Evolutionary conservation across 2,329 filamentous ascomycete species (phyloP).

Genomic region (Dactylonectria estremocensis): DNA sequence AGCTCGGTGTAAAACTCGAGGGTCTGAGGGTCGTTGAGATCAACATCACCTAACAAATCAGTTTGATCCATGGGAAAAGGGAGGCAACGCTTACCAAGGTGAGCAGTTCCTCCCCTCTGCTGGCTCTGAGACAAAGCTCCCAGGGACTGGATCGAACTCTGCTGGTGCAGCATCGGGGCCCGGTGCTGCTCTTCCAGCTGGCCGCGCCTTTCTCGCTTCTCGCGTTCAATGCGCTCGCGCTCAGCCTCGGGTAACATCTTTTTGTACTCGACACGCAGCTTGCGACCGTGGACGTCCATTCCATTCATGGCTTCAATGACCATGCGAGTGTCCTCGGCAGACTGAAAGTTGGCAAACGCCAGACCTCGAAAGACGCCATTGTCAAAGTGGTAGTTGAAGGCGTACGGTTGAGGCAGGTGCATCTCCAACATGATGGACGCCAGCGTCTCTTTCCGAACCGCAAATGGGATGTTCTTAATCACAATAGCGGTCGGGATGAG

Average conservation of each 20-base stretch:
- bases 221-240: conserved; percentile 94
- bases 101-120: conserved; percentile 57
- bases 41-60: conserved; percentile 72
- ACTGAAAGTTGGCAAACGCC: conserved; percentile 98
- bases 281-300: conserved; percentile 93
- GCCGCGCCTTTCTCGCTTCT: conserved; percentile 95
- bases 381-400: conserved; percentile 99
- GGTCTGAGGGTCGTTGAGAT: conserved; percentile 91
- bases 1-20: conserved; percentile 93
- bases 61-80: conserved; percentile 23
- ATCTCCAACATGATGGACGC: conserved; percentile 95
- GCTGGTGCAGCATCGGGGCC: conserved; percentile 82
- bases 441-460: conserved; percentile 96
- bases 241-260: conserved; percentile 98
- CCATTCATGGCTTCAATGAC: conserved; percentile 97
- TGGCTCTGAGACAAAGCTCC: conserved; percentile 77
- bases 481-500: conserved; percentile 98
- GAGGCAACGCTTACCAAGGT: conserved; percentile 59
- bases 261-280: conserved; percentile 98
- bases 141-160: conserved; percentile 88
- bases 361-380: conserved; percentile 96
- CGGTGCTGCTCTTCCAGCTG: conserved; percentile 98
- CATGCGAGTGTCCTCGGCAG: conserved; percentile 90
- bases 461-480: conserved; percentile 99
- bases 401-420: conserved; percentile 94